Evolutionary conservation across 768 basidiomycete genomes (phyloP), one percentile per base, ranked within the genome.

Genomic region (Sporobolomyces roseus): DNA sequence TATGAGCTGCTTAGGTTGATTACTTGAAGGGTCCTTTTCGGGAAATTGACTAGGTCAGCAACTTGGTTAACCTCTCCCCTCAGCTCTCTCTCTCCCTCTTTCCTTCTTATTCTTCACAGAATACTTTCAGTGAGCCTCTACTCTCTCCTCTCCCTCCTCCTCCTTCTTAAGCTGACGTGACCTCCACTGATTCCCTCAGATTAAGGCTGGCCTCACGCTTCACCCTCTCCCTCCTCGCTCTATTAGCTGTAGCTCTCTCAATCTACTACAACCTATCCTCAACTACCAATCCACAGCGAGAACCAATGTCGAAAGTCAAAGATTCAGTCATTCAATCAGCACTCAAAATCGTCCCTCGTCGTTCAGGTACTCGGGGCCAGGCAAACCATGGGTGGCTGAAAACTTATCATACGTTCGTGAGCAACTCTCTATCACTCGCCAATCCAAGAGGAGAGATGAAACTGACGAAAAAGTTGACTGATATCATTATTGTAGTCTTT

Each of bases 341-440:
- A 0, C 66, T 72, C 66, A 72, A 72, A 66, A 51, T 77, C 60
- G 54, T 69, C 17, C 67, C 74, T 21, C 84, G 89, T 62, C 82
- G 78, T 55, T 89, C 85, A 69, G 77, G 85, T 53, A 83, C 86
- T 27, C 83, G 89, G 25, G 89, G 88, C 4, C 80, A 87, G 54
- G 88, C 87, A 10, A 85, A 92, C 75, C 89, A 90, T 72, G 88
- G 84, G 30, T 93, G 90, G 90, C 81, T 93, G 61, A 91, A 91
- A 82, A 86, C 88, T 0, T 89, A 89, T 81, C 87, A 91, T 74
- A 88, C 90, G 0, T 93, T 92, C 77, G 58, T 56, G 33, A 43
- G 90, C 90, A 73, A 84, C 27, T 25, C 49, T 50, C 49, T 25
- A 10, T 87, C 0, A 78, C 2, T 30, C 21, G 45, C 27, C 64